Percentiles rank a stretch among this genome's conserved stretches.
Evolutionary conservation across 225 moss, liverwort and hornwort species (phyloP).

Genomic region (Pleurozium schreberi): DNA sequence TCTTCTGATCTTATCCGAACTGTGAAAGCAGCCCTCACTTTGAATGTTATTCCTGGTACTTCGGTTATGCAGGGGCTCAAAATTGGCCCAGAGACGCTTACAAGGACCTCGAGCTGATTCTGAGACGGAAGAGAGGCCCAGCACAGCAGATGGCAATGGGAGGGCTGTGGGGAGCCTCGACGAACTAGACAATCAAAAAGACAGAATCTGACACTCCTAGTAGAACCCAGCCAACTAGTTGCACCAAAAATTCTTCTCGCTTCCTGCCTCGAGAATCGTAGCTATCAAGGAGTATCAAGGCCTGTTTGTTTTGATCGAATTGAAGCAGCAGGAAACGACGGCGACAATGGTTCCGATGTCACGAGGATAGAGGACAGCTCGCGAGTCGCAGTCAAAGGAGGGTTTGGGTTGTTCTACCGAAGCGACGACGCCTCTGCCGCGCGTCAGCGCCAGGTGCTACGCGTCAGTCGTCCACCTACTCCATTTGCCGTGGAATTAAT

Average conservation of each 20-base stretch:
- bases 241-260: background rate
- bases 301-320: background rate
- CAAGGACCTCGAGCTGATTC: conserved; percentile 25
- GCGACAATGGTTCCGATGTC: background rate
- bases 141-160: conserved; percentile 17
- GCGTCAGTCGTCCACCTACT: background rate
- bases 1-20: background rate
- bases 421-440: background rate
- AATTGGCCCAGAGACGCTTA: background rate
- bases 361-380: background rate
- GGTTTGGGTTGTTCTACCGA: background rate
- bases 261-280: background rate
- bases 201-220: background rate
- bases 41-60: background rate
- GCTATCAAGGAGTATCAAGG: background rate
- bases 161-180: conserved; percentile 15
- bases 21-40: background rate
- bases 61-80: conserved; percentile 1
- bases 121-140: conserved; percentile 19
- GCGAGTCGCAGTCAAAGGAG: background rate
- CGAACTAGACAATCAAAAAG: conserved; percentile 30
- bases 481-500: background rate
- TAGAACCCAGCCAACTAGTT: background rate
- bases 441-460: background rate
- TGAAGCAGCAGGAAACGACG: background rate